Evolutionary conservation across 768 basidiomycete genomes (phyloP), one percentile per base, ranked within the genome.

Genomic region (Exidia glandulosa): DNA sequence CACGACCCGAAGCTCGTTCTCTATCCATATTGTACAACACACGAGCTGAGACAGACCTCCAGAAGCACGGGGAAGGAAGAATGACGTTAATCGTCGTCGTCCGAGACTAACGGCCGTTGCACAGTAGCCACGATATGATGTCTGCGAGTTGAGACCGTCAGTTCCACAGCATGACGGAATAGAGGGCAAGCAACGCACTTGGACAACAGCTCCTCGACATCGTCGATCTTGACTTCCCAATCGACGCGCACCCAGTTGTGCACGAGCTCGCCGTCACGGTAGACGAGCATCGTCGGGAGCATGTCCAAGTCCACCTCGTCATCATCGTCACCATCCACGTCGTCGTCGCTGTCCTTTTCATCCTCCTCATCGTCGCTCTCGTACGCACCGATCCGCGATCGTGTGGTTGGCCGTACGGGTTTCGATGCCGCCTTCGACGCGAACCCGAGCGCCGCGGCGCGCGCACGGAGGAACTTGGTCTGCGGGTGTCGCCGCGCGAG

Each of bases 241-340:
- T 92, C 89, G 3, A 91, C 88, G 29, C 90, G 78, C 9, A 92
- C 86, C 90, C 90, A 92, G 56, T 88, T 88, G 65, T 89, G 81
- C n/a, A 90, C 81, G n/a, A 92, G 80, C 62, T 89, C 82, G 19
- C 90, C 88, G 60, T 81, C 83, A 19, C 83, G 85, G 65, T 91
- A 91, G 3, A 88, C 86, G 13, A 90, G 77, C 67, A 90, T 69
- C 1, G 88, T 90, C 0, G 89, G 88, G 30, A 90, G 76, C 77
- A 90, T 82, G 68, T 90, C 88, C 3, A 84, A 79, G 65, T 90
- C 88, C 45, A 90, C 83, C 31, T 83, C 72, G 57, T 82, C 84
- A 4, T 88, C 85, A 13, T 77, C 76, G 45, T 75, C 73, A 2
- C 79, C 78, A 1, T 76, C 76, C 1, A 77, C 75, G 14, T 73